Percentiles rank a stretch among this genome's conserved stretches.
Conservation (phyloP, 345 rosid species). For the Hibiscus mutabilis region DNA sequence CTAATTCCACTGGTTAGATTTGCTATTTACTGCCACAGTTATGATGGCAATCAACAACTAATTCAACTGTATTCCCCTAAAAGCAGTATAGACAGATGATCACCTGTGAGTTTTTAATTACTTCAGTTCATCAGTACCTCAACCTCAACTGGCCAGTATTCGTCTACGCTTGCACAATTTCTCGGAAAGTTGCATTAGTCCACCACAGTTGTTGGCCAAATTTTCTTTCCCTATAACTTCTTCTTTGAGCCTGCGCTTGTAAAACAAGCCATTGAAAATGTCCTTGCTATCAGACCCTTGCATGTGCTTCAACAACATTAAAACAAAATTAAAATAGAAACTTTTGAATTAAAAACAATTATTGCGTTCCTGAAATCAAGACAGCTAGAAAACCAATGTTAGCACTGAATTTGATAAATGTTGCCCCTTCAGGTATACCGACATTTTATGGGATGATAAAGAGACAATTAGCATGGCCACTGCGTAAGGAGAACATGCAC, state of each 20-base stretch:
- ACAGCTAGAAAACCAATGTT: neutral
- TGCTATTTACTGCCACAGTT: neutral
- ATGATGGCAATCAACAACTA: neutral
- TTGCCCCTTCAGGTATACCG: neutral
- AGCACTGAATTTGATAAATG: neutral
- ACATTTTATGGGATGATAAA: neutral
- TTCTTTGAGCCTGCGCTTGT: neutral
- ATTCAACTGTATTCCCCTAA: neutral
- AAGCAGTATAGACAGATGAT: neutral
- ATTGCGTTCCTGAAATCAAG: neutral
- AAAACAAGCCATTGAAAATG: constrained; percentile 6
- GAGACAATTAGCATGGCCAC: neutral
- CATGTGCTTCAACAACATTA: neutral
- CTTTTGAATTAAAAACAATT: no score
- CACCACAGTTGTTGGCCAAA: neutral
- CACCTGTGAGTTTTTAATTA: neutral
- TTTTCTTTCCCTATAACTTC: constrained; percentile 5
- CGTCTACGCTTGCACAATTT: constrained; percentile 4
- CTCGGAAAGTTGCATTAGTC: neutral
- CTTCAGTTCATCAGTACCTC: neutral
- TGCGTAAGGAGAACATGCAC: neutral
- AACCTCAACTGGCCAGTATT: neutral
- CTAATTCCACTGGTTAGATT: neutral
- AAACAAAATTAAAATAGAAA: neutral
- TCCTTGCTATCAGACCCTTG: neutral